These are phyloP conservation scores for Ophiocordyceps camponoti-saundersi DNA, from an alignment of 2,329 filamentous ascomycete genomes.

Conservation along the genomic window DNA sequence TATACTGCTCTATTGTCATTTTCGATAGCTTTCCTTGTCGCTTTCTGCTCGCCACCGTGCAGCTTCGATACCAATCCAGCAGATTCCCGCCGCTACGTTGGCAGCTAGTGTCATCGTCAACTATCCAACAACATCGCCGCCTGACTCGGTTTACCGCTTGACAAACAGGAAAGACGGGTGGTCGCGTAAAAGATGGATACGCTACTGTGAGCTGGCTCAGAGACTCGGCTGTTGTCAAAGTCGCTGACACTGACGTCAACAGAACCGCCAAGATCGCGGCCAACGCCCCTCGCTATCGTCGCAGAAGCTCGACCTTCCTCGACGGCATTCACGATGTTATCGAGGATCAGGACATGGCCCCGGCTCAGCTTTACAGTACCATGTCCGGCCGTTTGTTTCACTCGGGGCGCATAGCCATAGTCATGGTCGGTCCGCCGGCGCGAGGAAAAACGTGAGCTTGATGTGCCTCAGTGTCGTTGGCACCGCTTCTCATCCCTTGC, in stretches of 20 bases:
- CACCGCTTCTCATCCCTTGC: neutral
- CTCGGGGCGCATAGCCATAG: slow-evolving; percentile 91
- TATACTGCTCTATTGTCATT: no score
- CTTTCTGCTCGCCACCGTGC: no score
- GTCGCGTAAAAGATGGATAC: slow-evolving; percentile 33
- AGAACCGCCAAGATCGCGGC: slow-evolving; percentile 86
- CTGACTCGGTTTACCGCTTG: no score
- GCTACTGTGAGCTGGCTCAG: slow-evolving; percentile 32
- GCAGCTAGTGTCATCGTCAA: neutral
- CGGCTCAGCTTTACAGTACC: slow-evolving; percentile 93
- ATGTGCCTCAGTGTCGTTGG: neutral
- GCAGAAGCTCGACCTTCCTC: slow-evolving; percentile 89
- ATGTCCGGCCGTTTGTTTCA: slow-evolving; percentile 96
- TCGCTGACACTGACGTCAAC: slow-evolving; percentile 1
- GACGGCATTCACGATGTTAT: slow-evolving; percentile 92
- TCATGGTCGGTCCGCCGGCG: slow-evolving; percentile 87
- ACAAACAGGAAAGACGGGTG: no score
- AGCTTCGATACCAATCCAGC: no score
- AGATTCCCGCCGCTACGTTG: no score
- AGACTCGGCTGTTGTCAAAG: neutral
- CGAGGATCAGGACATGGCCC: slow-evolving; percentile 67
- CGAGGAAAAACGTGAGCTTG: slow-evolving; percentile 73
- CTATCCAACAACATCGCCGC: slow-evolving; percentile 2
- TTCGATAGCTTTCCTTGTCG: no score
- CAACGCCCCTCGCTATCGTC: slow-evolving; percentile 75